Percentiles rank a stretch among this genome's conserved stretches.
Conservation (phyloP, 2,329 filamentous ascomycete species). For the Trichoderma koningii region DNA sequence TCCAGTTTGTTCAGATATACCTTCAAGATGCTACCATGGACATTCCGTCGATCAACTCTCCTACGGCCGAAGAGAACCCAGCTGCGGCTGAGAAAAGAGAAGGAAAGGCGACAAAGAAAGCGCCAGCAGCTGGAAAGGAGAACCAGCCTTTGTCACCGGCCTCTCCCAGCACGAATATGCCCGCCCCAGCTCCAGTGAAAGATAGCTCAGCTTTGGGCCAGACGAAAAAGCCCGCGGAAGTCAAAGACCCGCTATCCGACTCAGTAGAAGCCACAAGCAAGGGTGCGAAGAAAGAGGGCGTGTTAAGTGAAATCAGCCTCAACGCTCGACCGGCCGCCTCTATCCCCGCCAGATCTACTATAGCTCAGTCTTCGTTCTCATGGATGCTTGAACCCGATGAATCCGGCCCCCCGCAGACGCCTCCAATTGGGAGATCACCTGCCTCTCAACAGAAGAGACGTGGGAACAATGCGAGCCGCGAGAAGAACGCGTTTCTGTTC, state of each 20-base stretch:
- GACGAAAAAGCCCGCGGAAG: not conserved
- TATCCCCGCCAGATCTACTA: conserved; percentile 63
- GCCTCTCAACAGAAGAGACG: conserved; percentile 45
- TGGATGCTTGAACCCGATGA: conserved; percentile 72
- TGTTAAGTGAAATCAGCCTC: conserved; percentile 2
- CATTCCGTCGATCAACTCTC: conserved; percentile 39
- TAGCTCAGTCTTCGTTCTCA: conserved; percentile 75
- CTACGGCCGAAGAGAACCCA: not conserved
- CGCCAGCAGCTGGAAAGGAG: not conserved
- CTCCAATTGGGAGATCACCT: conserved; percentile 37
- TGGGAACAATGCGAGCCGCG: conserved; percentile 50
- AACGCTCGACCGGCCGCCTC: conserved; percentile 39
- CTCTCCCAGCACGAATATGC: not conserved
- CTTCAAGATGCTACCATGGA: conserved; percentile 60
- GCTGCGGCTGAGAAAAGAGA: conserved; percentile 7
- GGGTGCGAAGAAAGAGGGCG: not conserved
- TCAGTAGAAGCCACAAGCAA: not conserved
- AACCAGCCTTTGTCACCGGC: conserved; percentile 8
- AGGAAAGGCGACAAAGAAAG: not conserved
- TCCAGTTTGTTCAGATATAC: conserved; percentile 66
- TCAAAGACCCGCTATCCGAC: not conserved
- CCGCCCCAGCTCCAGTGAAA: not conserved
- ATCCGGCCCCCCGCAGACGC: conserved; percentile 34
- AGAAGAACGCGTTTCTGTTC: conserved; percentile 62
- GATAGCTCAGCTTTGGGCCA: not conserved